Percentiles rank a stretch among this genome's conserved stretches.
Evolutionary conservation across 2,329 filamentous ascomycete species (phyloP).

Genomic region (Mycosphaerella sp.): DNA sequence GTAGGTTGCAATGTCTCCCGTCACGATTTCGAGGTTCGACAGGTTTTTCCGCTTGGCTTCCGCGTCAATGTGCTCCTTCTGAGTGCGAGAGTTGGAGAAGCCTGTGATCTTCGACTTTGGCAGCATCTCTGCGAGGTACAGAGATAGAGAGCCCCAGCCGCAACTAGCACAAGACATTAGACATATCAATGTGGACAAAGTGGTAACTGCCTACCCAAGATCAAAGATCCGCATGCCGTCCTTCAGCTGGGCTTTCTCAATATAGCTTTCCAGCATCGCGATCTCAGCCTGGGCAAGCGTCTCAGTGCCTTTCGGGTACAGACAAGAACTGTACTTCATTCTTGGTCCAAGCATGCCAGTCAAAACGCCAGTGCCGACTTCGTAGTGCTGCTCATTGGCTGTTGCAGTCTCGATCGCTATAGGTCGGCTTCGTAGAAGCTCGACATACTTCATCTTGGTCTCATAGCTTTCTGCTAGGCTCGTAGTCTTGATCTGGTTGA

Average conservation of each 20-base stretch:
- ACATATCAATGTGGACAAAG: background rate
- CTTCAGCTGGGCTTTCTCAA: slow-evolving; percentile 52
- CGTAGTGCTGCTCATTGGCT: slow-evolving; percentile 66
- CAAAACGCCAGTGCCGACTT: slow-evolving; percentile 61
- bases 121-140: slow-evolving; percentile 60
- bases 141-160: slow-evolving; percentile 60
- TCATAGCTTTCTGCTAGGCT: slow-evolving; percentile 49
- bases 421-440: slow-evolving; percentile 51
- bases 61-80: slow-evolving; percentile 60
- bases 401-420: slow-evolving; percentile 62
- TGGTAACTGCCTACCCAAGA: slow-evolving; percentile 45
- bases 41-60: slow-evolving; percentile 52
- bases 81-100: slow-evolving; percentile 63
- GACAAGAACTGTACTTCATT: slow-evolving; percentile 66
- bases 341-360: slow-evolving; percentile 56
- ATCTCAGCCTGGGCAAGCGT: slow-evolving; percentile 60
- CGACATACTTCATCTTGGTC: slow-evolving; percentile 59
- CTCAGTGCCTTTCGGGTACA: slow-evolving; percentile 57
- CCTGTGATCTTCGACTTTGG: slow-evolving; percentile 57
- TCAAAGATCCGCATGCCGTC: slow-evolving; percentile 59
- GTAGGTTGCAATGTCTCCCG: slow-evolving; percentile 60
- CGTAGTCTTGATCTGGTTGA: slow-evolving; percentile 49
- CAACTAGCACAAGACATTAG: slow-evolving; percentile 43
- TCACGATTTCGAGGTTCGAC: slow-evolving; percentile 57
- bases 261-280: slow-evolving; percentile 58